Conservation (phyloP, 1,284 basidiomycete genomes). For the Apiotrichum brassicae region DNA sequence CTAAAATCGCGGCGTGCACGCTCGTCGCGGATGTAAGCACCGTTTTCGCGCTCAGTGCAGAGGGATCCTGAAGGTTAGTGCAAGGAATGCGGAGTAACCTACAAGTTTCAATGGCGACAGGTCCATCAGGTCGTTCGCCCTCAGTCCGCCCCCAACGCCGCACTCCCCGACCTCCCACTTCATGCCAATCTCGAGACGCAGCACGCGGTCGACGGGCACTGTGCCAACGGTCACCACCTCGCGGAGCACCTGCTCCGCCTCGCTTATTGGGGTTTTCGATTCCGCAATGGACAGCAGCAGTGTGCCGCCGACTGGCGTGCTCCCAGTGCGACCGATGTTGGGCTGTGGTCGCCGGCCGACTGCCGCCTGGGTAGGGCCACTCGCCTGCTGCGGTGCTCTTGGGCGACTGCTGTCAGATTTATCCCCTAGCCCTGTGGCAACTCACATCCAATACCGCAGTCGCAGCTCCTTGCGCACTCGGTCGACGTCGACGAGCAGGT, state of each 20-base stretch:
- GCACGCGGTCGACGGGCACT: conserved; percentile 22
- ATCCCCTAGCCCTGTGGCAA: no score
- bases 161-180: conserved; percentile 40
- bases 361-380: conserved; percentile 14
- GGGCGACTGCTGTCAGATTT: conserved; percentile 11
- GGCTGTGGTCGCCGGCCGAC: conserved; percentile 20
- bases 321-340: not conserved
- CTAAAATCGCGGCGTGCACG: conserved; percentile 34
- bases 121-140: conserved; percentile 32
- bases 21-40: conserved; percentile 28
- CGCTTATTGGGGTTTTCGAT: conserved; percentile 7
- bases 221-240: conserved; percentile 15
- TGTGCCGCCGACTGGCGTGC: conserved; percentile 28
- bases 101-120: conserved; percentile 23
- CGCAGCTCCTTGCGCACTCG: conserved; percentile 25
- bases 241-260: conserved; percentile 18
- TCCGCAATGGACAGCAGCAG: conserved; percentile 28
- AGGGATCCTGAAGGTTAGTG: conserved; percentile 22
- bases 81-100: conserved; percentile 6
- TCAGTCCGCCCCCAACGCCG: conserved; percentile 31
- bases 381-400: conserved; percentile 9
- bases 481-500: conserved; percentile 36
- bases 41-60: conserved; percentile 27
- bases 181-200: conserved; percentile 26
- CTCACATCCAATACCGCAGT: conserved; percentile 35